Percentiles rank a stretch among this genome's conserved stretches.
phyloP scores from a whole-genome alignment of 768 basidiomycete species.

The Flagelloscypha sp. region DNA sequence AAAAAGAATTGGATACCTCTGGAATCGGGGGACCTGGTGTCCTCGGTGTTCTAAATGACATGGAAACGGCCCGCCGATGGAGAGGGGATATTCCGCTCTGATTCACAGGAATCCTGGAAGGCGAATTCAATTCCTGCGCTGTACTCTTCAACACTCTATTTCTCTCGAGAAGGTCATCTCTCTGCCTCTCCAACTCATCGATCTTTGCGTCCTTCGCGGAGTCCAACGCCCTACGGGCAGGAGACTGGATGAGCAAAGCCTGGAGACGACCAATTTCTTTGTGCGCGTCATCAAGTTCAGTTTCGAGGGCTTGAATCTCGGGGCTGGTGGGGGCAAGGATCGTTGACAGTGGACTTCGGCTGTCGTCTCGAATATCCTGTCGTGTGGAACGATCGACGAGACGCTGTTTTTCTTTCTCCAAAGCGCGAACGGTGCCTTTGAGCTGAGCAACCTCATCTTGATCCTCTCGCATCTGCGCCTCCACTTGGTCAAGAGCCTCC shows the following conservation, averaged over 20 bases:
- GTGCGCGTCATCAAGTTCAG: constrained; percentile 70
- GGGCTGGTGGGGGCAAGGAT: constrained; percentile 34
- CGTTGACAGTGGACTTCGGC: constrained; percentile 14
- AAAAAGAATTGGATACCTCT: constrained; percentile 47
- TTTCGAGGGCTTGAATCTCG: constrained; percentile 61
- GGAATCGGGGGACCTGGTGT: constrained; percentile 73
- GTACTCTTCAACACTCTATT: constrained; percentile 50
- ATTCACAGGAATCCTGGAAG: constrained; percentile 42
- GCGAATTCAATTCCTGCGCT: constrained; percentile 46
- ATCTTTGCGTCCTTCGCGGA: constrained; percentile 70
- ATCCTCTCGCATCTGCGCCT: constrained; percentile 60
- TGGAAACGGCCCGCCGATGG: constrained; percentile 60
- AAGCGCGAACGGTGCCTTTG: constrained; percentile 37
- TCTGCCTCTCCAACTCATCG: constrained; percentile 67
- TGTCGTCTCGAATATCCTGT: constrained; percentile 19
- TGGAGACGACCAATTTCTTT: constrained; percentile 65
- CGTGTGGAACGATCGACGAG: constrained; percentile 23
- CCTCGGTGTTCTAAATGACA: constrained; percentile 61
- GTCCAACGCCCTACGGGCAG: constrained; percentile 69
- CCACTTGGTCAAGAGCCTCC: constrained; percentile 65
- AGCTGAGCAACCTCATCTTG: constrained; percentile 45
- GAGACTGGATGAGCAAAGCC: constrained; percentile 61
- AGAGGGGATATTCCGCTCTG: constrained; percentile 65
- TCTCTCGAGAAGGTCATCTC: constrained; percentile 66
- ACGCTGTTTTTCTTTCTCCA: constrained; percentile 53